Percentiles rank a stretch among this genome's conserved stretches.
Conservation (phyloP, 768 basidiomycete species). For the Leccinum obscurum region DNA sequence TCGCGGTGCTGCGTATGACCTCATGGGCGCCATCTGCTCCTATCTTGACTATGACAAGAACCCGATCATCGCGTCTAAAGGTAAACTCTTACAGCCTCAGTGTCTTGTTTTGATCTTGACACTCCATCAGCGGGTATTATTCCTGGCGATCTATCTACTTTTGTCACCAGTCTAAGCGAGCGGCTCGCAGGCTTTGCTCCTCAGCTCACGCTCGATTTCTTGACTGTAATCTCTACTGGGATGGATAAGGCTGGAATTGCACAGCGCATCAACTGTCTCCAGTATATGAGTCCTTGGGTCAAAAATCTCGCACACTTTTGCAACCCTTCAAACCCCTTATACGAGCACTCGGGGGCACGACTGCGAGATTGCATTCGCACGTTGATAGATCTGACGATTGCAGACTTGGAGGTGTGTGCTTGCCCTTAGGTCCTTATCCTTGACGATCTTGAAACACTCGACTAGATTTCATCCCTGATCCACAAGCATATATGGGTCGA, state of each 20-base stretch:
- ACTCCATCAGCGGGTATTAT: constrained; percentile 59
- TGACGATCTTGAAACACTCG: constrained; percentile 6
- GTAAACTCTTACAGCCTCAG: constrained; percentile 41
- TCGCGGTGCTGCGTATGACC: constrained; percentile 76
- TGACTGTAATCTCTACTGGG: constrained; percentile 77
- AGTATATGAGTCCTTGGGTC: constrained; percentile 89
- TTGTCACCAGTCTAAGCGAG: constrained; percentile 68
- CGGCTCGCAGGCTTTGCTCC: constrained; percentile 73
- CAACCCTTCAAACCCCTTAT: constrained; percentile 66
- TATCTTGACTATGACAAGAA: constrained; percentile 78
- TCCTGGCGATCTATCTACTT: constrained; percentile 62
- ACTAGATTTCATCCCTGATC: constrained; percentile 61
- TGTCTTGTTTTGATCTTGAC: constrained; percentile 3
- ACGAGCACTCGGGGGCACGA: constrained; percentile 70
- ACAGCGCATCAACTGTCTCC: constrained; percentile 71
- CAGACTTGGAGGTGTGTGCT: constrained; percentile 67
- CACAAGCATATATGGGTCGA: constrained; percentile 80
- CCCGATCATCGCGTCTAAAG: constrained; percentile 68
- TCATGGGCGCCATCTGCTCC: constrained; percentile 73
- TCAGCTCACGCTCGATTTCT: constrained; percentile 82
- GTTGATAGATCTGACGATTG: constrained; percentile 70
- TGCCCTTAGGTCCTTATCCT: background rate
- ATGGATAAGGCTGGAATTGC: constrained; percentile 47
- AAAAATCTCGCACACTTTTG: constrained; percentile 73
- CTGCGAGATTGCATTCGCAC: constrained; percentile 81